Evolutionary conservation across 495 filamentous ascomycete species (phyloP), one percentile per base, ranked within the genome.

Genomic region (Daldinia childiae): DNA sequence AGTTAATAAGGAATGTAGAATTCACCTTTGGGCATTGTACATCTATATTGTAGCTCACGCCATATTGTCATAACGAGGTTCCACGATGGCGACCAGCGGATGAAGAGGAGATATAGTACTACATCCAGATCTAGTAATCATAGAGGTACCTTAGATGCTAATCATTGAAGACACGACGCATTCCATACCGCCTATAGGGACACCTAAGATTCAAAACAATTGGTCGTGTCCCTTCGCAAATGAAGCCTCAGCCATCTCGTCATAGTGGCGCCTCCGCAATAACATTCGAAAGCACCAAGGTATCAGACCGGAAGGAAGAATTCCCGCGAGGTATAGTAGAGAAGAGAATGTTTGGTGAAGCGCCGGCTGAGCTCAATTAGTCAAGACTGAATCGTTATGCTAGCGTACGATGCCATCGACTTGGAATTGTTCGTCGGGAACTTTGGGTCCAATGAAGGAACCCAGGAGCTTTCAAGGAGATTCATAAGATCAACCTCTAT

Each of bases 401-500:
- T 43, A 41, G 8, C 17, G 19, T 11, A 58, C 12, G 51, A 45
- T 45, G 7, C 38, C 14, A n/a, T n/a, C 38, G 41, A 45, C 7
- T 21, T 11, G 0, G 7, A 45, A 21, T 2, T 9, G 17, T 45
- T 21, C 41, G 3, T 45, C 17, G 8, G 41, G 17, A 0, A 9
- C 41, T 17, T 45, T 17, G 41, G 17, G 17, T 3, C 19, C 17
- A 24, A 48, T 48, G 5, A 24, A 48, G 8, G 19, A 48, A 24
- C 19, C 43, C 19, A 24, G 21, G 43, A 21, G 43, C 43, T 24
- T 12, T 48, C 19, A 48, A 48, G 9, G 19, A 48, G n/a, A 43
- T 21, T 12, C 36, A 64, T 68, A 68, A 30, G 48, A 72, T 64
- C 55, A 67, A 51, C 56, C 9, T 14, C 9, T 69, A 66, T 69